Evolutionary conservation across 495 filamentous ascomycete genomes (phyloP).

Genomic region (Gamarada debralockiae): DNA sequence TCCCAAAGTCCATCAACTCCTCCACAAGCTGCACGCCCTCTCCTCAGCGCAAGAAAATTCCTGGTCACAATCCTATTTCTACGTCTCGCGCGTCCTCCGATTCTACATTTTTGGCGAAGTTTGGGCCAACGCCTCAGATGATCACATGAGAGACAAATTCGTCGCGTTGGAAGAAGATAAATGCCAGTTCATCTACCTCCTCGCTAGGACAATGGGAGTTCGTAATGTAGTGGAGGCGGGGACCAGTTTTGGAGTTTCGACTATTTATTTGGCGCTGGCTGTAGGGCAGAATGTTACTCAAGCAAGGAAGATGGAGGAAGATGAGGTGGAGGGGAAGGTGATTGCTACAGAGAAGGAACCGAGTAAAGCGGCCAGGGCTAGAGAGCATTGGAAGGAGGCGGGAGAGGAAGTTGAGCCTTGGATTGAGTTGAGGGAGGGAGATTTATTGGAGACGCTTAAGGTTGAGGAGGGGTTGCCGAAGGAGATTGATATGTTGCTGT

Average conservation of each 20-base stretch:
- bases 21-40: not conserved
- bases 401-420: conserved; percentile 36
- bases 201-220: conserved; percentile 36
- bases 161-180: conserved; percentile 52
- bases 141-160: conserved; percentile 45
- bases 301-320: conserved; percentile 5
- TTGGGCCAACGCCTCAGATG: not conserved
- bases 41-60: not conserved
- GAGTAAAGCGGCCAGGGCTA: conserved; percentile 40
- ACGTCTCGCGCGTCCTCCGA: no score
- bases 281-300: conserved; percentile 39
- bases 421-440: conserved; percentile 51
- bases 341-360: conserved; percentile 53
- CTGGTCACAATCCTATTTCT: not conserved
- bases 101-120: not conserved
- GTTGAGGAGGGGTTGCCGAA: conserved; percentile 30
- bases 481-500: conserved; percentile 47
- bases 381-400: conserved; percentile 42
- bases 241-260: conserved; percentile 56
- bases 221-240: conserved; percentile 52
- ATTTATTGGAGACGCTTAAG: conserved; percentile 49
- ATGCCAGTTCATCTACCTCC: conserved; percentile 44
- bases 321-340: conserved; percentile 33
- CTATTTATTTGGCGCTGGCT: conserved; percentile 56
- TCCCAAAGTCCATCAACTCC: not conserved